phyloP scores from a whole-genome alignment of 1,284 basidiomycete genomes.

The Trametes polyzona region DNA sequence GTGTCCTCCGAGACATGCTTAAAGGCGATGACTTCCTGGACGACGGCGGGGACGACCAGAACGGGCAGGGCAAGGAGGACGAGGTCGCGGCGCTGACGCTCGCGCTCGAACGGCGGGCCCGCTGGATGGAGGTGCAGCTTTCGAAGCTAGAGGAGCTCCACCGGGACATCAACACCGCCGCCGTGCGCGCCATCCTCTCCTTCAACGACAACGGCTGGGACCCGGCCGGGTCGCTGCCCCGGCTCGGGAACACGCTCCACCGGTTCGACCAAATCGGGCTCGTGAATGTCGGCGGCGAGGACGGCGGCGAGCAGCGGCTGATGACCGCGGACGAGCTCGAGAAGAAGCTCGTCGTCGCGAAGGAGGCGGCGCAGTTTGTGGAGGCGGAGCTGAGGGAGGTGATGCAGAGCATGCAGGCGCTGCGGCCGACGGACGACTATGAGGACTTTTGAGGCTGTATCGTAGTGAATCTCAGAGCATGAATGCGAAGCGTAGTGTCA shows the following conservation, averaged over 20 bases:
- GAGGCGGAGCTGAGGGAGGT: constrained; percentile 74
- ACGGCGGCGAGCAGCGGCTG: constrained; percentile 45
- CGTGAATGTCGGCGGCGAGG: constrained; percentile 42
- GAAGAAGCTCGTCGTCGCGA: constrained; percentile 68
- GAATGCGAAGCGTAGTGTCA: too few species aligned
- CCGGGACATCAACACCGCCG: constrained; percentile 83
- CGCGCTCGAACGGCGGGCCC: constrained; percentile 79
- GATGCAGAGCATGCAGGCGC: constrained; percentile 66
- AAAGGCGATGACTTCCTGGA: constrained; percentile 84
- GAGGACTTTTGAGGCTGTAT: constrained; percentile 32
- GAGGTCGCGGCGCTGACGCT: constrained; percentile 81
- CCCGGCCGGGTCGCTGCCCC: constrained; percentile 62
- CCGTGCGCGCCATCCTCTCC: constrained; percentile 76
- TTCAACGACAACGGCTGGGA: constrained; percentile 89
- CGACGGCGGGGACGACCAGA: constrained; percentile 63
- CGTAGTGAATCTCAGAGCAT: neutral
- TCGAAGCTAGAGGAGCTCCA: constrained; percentile 84
- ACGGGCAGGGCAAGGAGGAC: constrained; percentile 60
- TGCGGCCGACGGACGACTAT: constrained; percentile 48
- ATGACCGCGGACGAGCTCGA: constrained; percentile 77
- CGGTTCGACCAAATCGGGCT: constrained; percentile 70
- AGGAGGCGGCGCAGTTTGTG: constrained; percentile 68
- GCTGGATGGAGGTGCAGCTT: constrained; percentile 88
- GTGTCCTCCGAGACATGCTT: constrained; percentile 81
- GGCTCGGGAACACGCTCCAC: constrained; percentile 63